Conservation (phyloP, 176 grass and related monocot genomes). For the Musa itinerans region DNA sequence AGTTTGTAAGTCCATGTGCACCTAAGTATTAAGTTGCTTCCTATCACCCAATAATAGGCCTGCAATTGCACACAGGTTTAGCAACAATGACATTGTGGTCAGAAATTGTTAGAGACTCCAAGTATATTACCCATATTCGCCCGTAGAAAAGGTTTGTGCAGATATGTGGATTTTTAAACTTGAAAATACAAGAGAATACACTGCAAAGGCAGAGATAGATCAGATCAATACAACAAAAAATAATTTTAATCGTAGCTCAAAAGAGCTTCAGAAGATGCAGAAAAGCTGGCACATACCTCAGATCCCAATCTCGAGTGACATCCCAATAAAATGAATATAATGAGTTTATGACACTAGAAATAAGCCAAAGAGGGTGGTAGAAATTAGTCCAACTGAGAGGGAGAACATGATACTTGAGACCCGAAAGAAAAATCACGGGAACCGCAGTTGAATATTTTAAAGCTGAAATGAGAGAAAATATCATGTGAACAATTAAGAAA, state of each 20-base stretch:
- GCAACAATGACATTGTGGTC: neutral
- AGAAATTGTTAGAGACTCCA: neutral
- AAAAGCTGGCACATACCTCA: constrained; percentile 44
- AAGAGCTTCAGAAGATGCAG: neutral
- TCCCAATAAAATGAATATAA: constrained; percentile 99
- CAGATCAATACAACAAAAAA: neutral
- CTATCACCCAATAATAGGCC: constrained; percentile 84
- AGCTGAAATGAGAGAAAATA: constrained; percentile 37
- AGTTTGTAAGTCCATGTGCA: constrained; percentile 99
- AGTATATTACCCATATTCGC: constrained; percentile 57
- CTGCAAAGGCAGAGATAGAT: constrained; percentile 29
- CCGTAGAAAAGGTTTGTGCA: constrained; percentile 60
- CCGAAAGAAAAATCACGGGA: constrained; percentile 88
- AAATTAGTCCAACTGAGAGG: constrained; percentile 63
- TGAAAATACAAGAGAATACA: constrained; percentile 83
- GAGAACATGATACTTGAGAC: constrained; percentile 88
- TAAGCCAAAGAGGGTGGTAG: constrained; percentile 84
- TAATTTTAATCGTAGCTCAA: neutral
- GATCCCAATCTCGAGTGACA: constrained; percentile 91
- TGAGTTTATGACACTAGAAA: constrained; percentile 77
- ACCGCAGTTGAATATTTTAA: constrained; percentile 92
- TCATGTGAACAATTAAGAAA: too few relatives aligned
- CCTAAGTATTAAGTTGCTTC: constrained; percentile 81
- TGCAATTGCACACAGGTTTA: constrained; percentile 14
- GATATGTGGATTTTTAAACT: constrained; percentile 69